Evolutionary conservation across 441 rosid genomes (phyloP).

Genomic region (Adansonia madagascariensis): DNA sequence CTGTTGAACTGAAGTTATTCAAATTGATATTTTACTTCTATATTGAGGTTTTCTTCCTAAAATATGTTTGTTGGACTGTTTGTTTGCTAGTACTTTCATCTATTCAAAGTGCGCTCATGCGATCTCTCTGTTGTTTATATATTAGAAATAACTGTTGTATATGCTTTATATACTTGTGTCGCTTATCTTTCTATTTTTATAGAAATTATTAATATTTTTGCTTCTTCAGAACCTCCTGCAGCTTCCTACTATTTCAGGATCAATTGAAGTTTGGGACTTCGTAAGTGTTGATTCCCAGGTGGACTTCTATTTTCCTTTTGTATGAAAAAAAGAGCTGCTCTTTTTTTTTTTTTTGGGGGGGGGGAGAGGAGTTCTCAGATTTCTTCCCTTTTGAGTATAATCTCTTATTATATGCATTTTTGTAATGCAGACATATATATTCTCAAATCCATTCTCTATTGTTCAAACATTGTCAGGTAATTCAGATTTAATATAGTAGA

Average conservation of each 20-base stretch:
- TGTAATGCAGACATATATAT: slow-evolving; percentile 84
- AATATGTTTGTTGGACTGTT: slow-evolving; percentile 5
- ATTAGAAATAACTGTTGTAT: slow-evolving; percentile 7
- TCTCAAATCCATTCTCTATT: slow-evolving; percentile 93
- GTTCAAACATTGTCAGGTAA: slow-evolving; percentile 89
- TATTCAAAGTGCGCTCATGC: not conserved
- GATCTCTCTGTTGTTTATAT: not conserved
- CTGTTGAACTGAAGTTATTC: slow-evolving; percentile 11
- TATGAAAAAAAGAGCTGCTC: not conserved
- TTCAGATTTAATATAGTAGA: slow-evolving; percentile 33
- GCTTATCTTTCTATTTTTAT: slow-evolving; percentile 23
- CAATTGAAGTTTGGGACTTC: slow-evolving; percentile 99
- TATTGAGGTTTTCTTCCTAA: not conserved
- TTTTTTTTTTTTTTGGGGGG: not conserved
- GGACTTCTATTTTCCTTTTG: slow-evolving; percentile 19
- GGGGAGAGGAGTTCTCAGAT: not conserved
- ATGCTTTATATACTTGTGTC: not conserved
- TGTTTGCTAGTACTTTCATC: not conserved
- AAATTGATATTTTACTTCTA: not conserved
- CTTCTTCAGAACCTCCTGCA: slow-evolving; percentile 68
- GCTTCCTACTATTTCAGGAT: slow-evolving; percentile 90
- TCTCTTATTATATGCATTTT: slow-evolving; percentile 37
- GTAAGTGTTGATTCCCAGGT: slow-evolving; percentile 99
- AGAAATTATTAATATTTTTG: slow-evolving; percentile 1
- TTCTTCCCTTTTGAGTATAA: slow-evolving; percentile 11